Percentiles rank a stretch among this genome's conserved stretches.
Evolutionary conservation across 1,284 basidiomycete species (phyloP).

Genomic region (Ganoderma meredithae): DNA sequence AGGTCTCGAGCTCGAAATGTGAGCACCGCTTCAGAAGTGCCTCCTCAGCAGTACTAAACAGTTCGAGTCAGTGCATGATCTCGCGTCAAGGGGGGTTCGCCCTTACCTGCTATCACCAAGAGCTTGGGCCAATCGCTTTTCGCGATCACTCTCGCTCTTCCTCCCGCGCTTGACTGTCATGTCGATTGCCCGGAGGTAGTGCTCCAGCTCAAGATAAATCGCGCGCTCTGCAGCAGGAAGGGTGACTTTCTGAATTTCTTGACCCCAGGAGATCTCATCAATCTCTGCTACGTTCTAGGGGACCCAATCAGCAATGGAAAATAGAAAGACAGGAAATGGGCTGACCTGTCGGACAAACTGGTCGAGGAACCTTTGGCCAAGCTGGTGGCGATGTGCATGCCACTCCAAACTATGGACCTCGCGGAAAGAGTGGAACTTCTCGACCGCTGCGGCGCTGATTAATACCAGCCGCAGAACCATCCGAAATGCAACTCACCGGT

Average conservation of each 20-base stretch:
- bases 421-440: slow-evolving; percentile 95
- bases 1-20: slow-evolving; percentile 89
- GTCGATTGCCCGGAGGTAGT: slow-evolving; percentile 88
- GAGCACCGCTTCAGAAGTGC: slow-evolving; percentile 93
- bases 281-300: slow-evolving; percentile 93
- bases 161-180: slow-evolving; percentile 87
- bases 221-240: slow-evolving; percentile 95
- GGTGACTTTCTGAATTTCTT: slow-evolving; percentile 70
- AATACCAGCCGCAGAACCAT: slow-evolving; percentile 9
- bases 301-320: slow-evolving; percentile 2
- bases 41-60: slow-evolving; percentile 81
- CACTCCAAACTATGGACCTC: slow-evolving; percentile 92
- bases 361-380: slow-evolving; percentile 88
- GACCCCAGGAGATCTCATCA: slow-evolving; percentile 88
- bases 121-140: slow-evolving; percentile 85
- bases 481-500: slow-evolving; percentile 63
- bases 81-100: slow-evolving; percentile 3
- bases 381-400: slow-evolving; percentile 86
- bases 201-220: slow-evolving; percentile 95
- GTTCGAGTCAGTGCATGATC: slow-evolving; percentile 4
- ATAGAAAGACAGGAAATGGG: slow-evolving; percentile 29
- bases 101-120: slow-evolving; percentile 88
- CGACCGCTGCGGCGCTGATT: slow-evolving; percentile 67
- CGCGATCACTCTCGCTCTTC: slow-evolving; percentile 91
- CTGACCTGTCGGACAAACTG: slow-evolving; percentile 84